phyloP scores from a whole-genome alignment of 1,284 basidiomycete genomes.

The Phellopilus nigrolimitatus region DNA sequence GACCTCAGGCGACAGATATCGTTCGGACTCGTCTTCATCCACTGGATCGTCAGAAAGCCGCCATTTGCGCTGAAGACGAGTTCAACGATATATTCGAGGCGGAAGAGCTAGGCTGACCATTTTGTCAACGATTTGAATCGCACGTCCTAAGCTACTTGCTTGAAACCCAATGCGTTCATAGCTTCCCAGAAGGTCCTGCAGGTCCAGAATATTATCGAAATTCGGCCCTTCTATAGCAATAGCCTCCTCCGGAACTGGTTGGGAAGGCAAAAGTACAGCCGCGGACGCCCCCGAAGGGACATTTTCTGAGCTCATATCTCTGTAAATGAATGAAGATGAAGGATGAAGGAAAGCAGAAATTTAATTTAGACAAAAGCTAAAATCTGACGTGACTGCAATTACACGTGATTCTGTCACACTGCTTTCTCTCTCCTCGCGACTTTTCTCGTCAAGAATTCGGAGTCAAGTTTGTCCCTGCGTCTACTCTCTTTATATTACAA shows the following conservation, averaged over 20 bases:
- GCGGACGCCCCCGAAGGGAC: constrained; percentile 60
- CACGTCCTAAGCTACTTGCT: constrained; percentile 84
- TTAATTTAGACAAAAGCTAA: neutral
- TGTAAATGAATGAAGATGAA: neutral
- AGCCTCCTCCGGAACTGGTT: constrained; percentile 67
- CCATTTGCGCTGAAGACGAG: constrained; percentile 61
- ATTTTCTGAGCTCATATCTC: constrained; percentile 7
- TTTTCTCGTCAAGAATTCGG: too few species aligned
- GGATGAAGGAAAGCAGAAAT: neutral
- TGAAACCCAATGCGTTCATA: constrained; percentile 96
- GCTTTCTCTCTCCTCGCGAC: too few species aligned
- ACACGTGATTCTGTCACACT: too few species aligned
- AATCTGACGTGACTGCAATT: neutral
- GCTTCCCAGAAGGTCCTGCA: constrained; percentile 69
- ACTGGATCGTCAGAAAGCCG: constrained; percentile 78
- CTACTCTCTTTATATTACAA: too few species aligned
- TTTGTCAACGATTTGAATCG: constrained; percentile 85
- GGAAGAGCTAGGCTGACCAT: constrained; percentile 55
- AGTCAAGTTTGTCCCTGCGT: too few species aligned
- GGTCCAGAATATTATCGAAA: constrained; percentile 67
- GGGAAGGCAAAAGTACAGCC: constrained; percentile 75
- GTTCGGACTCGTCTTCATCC: constrained; percentile 61
- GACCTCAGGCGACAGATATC: constrained; percentile 52
- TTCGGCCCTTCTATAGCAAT: constrained; percentile 84
- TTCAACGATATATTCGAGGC: constrained; percentile 7